These are phyloP conservation scores for Trichomonas vaginalis DNA, from an alignment of 208 protist genomes.

Conservation along the genomic window DNA sequence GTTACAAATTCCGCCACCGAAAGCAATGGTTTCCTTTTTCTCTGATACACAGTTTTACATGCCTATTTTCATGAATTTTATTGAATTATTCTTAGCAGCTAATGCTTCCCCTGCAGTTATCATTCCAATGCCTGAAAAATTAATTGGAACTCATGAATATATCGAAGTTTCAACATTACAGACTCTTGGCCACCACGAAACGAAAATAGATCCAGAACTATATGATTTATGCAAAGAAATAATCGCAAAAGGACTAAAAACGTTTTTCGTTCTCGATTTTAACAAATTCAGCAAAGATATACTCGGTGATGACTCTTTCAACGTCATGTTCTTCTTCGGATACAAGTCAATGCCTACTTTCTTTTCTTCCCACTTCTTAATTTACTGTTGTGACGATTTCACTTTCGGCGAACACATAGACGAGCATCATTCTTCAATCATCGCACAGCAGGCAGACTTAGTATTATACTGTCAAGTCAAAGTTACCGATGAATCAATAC, in stretches of 20 bases:
- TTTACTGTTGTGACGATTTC: neutral
- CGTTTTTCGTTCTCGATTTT: neutral
- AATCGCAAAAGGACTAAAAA: neutral
- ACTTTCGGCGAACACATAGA: neutral
- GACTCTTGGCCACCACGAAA: neutral
- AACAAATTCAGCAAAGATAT: neutral
- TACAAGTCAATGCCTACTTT: neutral
- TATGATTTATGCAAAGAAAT: neutral
- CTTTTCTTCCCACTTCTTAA: neutral
- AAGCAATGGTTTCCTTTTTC: conserved; percentile 7
- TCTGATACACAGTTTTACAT: neutral
- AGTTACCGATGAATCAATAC: neutral
- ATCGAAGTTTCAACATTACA: neutral
- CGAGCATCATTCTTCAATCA: neutral
- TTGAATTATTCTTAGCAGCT: neutral
- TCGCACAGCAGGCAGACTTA: neutral
- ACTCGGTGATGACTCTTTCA: neutral
- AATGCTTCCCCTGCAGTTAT: neutral
- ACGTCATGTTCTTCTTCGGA: neutral
- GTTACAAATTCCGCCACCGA: neutral
- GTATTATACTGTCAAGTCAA: neutral
- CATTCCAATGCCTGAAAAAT: neutral
- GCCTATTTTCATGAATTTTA: neutral
- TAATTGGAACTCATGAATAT: neutral
- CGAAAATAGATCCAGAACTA: neutral